These are phyloP conservation scores for Metschnikowia matae DNA, from an alignment of 805 yeast species.

Conservation along the genomic window DNA sequence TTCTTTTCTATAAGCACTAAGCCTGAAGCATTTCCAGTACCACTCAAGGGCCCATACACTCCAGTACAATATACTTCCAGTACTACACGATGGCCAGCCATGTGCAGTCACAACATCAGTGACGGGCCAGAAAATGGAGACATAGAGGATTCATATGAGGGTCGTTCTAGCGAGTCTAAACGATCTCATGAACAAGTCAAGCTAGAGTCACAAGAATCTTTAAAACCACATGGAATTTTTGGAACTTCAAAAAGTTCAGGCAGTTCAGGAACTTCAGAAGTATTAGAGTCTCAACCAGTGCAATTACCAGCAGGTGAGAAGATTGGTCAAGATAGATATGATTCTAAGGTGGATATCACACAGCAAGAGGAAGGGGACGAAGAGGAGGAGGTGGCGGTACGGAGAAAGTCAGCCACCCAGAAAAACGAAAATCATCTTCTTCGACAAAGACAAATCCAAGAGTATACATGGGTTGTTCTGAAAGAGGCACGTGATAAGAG, in stretches of 20 bases:
- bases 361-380: background rate
- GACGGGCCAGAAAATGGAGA: background rate
- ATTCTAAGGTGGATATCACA: too few species aligned
- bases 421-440: slow-evolving; percentile 13
- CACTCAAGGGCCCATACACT: background rate
- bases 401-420: slow-evolving; percentile 13
- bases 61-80: background rate
- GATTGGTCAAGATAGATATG: too few species aligned
- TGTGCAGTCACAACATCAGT: background rate
- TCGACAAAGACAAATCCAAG: slow-evolving; percentile 23
- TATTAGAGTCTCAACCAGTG: too few species aligned
- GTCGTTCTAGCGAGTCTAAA: too few species aligned
- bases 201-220: too few species aligned
- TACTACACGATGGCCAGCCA: background rate
- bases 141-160: background rate
- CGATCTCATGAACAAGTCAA: too few species aligned
- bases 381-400: background rate
- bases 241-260: too few species aligned
- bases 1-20: background rate
- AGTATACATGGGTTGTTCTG: slow-evolving; percentile 22
- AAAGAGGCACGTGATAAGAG: slow-evolving; percentile 29
- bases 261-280: too few species aligned
- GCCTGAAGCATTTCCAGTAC: background rate
- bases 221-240: too few species aligned
- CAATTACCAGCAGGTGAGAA: too few species aligned